Evolutionary conservation across 139 green algal species (phyloP).

Genomic region (Tetradesmus lagerheimii): DNA sequence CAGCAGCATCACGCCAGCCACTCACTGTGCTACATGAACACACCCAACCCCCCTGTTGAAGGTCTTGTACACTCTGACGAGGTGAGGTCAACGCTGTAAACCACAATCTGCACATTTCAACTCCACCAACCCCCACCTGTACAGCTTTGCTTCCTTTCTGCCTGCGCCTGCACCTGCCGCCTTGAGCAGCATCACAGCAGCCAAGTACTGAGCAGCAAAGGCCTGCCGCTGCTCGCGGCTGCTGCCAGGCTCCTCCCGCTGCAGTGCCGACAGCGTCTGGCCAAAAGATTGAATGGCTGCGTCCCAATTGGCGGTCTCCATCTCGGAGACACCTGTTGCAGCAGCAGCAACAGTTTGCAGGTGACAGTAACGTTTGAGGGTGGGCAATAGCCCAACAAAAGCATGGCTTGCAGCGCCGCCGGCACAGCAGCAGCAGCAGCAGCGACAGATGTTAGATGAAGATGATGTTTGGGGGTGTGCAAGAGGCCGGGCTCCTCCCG

Average conservation of each 20-base stretch:
- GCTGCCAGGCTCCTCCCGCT: not conserved
- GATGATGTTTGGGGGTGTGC: no score
- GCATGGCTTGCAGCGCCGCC: no score
- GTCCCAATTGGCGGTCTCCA: slow-evolving; percentile 49
- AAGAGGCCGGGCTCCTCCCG: no score
- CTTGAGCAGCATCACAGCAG: slow-evolving; percentile 48
- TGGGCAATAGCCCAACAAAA: no score
- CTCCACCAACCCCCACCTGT: slow-evolving; percentile 45
- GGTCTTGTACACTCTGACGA: no score
- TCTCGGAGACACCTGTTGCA: slow-evolving; percentile 15
- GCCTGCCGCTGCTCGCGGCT: slow-evolving; percentile 1
- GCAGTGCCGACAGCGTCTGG: slow-evolving; percentile 16
- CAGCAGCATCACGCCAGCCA: slow-evolving; percentile 37
- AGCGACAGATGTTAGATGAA: no score
- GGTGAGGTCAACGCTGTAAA: no score
- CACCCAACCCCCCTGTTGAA: no score
- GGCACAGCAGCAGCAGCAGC: no score
- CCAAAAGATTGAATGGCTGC: slow-evolving; percentile 19
- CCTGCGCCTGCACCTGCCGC: slow-evolving; percentile 21
- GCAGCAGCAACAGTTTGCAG: no score
- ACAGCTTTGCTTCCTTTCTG: slow-evolving; percentile 51
- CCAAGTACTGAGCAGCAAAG: slow-evolving; percentile 51
- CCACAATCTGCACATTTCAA: no score
- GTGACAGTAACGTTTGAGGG: no score
- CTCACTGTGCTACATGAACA: not conserved